Evolutionary conservation across 305 asterid genomes (phyloP).

Genomic region (Vinca major): DNA sequence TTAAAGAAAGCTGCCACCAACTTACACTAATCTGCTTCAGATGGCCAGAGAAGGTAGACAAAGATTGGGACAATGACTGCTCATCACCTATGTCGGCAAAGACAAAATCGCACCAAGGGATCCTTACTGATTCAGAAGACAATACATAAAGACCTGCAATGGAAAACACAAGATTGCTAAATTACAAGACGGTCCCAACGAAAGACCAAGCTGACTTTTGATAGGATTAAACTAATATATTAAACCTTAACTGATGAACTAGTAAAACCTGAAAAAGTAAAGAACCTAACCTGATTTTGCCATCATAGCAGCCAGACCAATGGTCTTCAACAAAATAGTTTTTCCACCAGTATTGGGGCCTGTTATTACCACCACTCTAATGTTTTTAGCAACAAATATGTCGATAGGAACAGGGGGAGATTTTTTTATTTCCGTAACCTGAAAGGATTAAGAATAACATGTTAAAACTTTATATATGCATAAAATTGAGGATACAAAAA

Average conservation of each 20-base stretch:
- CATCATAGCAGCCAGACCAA: slow-evolving; percentile 98
- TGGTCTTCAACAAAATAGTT: slow-evolving; percentile 89
- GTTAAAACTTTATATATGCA: slow-evolving; percentile 1
- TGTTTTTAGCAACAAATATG: slow-evolving; percentile 47
- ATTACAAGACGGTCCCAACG: neutral
- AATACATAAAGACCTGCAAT: slow-evolving; percentile 84
- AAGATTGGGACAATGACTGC: slow-evolving; percentile 89
- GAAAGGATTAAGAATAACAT: slow-evolving; percentile 23
- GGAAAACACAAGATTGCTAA: slow-evolving; percentile 8
- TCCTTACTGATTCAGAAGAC: slow-evolving; percentile 84
- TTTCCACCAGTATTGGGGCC: slow-evolving; percentile 99
- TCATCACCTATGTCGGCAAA: slow-evolving; percentile 99
- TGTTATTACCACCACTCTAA: slow-evolving; percentile 72
- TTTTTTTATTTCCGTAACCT: slow-evolving; percentile 65
- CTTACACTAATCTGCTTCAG: slow-evolving; percentile 95
- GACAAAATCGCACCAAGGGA: slow-evolving; percentile 97
- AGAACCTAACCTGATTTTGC: slow-evolving; percentile 78
- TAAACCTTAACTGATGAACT: no score
- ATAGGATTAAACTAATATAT: no score
- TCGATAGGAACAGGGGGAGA: slow-evolving; percentile 82
- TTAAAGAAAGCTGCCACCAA: slow-evolving; percentile 6
- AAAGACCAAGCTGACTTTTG: neutral
- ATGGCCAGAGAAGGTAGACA: slow-evolving; percentile 98
- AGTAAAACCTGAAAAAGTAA: slow-evolving; percentile 11
- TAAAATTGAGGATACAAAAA: slow-evolving; percentile 2